These are phyloP conservation scores for Acephala macrosclerotiorum DNA, from an alignment of 2,329 filamentous ascomycete species.

Conservation along the genomic window DNA sequence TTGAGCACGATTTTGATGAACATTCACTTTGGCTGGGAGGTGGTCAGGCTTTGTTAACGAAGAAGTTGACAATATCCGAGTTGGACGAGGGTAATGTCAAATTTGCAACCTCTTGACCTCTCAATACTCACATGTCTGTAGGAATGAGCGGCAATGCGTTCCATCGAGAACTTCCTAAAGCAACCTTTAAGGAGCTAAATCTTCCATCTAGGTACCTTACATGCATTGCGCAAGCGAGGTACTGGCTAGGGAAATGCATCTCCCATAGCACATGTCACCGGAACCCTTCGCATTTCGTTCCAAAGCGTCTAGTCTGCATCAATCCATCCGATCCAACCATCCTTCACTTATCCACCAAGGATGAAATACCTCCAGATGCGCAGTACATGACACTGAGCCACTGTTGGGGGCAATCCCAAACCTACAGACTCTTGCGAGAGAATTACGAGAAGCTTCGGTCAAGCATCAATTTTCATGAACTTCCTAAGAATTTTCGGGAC, in stretches of 20 bases:
- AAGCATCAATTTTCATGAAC: not conserved
- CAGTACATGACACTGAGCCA: not conserved
- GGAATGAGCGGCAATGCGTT: not conserved
- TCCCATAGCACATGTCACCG: not conserved
- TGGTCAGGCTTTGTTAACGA: not conserved
- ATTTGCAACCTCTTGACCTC: not conserved
- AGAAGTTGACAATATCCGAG: not conserved
- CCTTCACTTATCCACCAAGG: not conserved
- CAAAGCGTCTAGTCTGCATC: not conserved
- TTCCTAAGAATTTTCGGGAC: not conserved
- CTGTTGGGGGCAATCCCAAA: not conserved
- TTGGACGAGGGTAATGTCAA: not conserved
- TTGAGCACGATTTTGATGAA: not conserved
- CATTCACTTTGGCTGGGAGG: not conserved
- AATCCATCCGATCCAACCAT: not conserved
- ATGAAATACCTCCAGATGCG: not conserved
- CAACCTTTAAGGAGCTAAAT: no score
- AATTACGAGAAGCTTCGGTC: not conserved
- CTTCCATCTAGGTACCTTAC: not conserved
- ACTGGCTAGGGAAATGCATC: not conserved
- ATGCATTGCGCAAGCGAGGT: not conserved
- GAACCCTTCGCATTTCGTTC: not conserved
- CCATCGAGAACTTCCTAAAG: not conserved
- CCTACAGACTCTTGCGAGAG: not conserved
- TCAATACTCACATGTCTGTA: not conserved